A percentile compares a stretch with the other conserved stretches of the same genome.
Conservation (phyloP, 1,284 basidiomycete species). For the Leccinum pachyderme region DNA sequence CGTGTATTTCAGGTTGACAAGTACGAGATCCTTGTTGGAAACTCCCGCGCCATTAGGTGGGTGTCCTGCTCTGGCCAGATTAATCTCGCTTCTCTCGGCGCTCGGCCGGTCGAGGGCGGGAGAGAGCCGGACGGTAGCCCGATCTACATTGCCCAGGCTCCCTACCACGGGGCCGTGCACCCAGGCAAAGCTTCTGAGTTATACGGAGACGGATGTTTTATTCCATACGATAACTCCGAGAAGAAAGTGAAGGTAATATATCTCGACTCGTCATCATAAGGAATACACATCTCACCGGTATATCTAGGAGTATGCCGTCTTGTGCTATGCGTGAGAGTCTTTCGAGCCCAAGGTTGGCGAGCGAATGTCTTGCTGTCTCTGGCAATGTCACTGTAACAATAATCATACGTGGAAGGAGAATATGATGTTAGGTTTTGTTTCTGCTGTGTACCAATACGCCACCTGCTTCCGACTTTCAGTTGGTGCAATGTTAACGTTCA, state of each 20-base stretch:
- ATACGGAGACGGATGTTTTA: constrained; percentile 48
- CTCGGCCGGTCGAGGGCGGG: constrained; percentile 64
- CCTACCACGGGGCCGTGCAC: constrained; percentile 48
- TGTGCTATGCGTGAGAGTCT: constrained; percentile 36
- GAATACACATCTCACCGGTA: constrained; percentile 7
- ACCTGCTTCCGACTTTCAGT: background rate
- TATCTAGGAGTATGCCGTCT: constrained; percentile 42
- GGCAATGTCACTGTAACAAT: constrained; percentile 9
- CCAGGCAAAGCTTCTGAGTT: constrained; percentile 62
- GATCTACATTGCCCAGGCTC: constrained; percentile 60
- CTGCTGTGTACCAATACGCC: background rate
- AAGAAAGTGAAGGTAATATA: constrained; percentile 35
- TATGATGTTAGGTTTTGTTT: constrained; percentile 2
- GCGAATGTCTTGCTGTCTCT: background rate
- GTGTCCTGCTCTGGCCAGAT: constrained; percentile 47
- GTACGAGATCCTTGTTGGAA: constrained; percentile 69
- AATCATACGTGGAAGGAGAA: constrained; percentile 1
- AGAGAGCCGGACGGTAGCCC: constrained; percentile 58
- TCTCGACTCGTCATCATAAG: background rate
- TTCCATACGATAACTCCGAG: constrained; percentile 30
- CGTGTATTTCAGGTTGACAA: constrained; percentile 43
- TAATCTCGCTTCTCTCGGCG: constrained; percentile 42
- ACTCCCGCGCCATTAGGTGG: constrained; percentile 59
- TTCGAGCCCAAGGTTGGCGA: background rate
- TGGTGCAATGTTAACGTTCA: background rate